Conservation (phyloP, 441 rosid species). For the Manihot esculenta region DNA sequence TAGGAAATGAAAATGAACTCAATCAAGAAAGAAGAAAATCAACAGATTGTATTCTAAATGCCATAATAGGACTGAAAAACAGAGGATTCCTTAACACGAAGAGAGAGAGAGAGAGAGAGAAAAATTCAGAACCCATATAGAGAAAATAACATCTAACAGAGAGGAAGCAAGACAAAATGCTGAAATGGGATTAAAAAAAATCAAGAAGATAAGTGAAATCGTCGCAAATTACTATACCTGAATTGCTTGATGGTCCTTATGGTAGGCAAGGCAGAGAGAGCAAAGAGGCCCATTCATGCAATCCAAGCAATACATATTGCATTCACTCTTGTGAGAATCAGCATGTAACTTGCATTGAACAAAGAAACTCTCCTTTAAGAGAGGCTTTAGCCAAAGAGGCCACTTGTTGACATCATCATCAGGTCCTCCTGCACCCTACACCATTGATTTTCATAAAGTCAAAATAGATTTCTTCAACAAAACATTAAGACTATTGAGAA, state of each 20-base stretch:
- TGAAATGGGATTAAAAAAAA: neutral
- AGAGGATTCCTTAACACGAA: slow-evolving; percentile 13
- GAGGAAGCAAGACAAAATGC: neutral
- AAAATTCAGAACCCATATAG: neutral
- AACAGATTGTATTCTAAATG: slow-evolving; percentile 7
- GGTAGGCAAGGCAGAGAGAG: slow-evolving; percentile 70
- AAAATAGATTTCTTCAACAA: neutral
- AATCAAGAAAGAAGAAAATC: neutral
- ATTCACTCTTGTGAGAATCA: slow-evolving; percentile 92
- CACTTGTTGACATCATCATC: slow-evolving; percentile 67
- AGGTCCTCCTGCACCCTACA: slow-evolving; percentile 76
- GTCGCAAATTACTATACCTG: slow-evolving; percentile 49
- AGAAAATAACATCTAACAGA: neutral
- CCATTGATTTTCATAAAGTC: too few species aligned
- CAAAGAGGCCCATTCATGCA: slow-evolving; percentile 82
- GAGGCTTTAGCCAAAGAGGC: slow-evolving; percentile 90
- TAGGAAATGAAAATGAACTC: slow-evolving; percentile 1
- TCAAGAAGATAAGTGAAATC: neutral
- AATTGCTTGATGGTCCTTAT: slow-evolving; percentile 73
- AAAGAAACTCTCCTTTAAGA: slow-evolving; percentile 72
- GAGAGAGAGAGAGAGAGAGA: neutral
- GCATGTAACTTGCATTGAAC: slow-evolving; percentile 82
- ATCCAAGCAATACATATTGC: slow-evolving; percentile 92
- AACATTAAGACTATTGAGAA: too few species aligned
- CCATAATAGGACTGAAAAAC: slow-evolving; percentile 15